A percentile compares a stretch with the other conserved stretches of the same genome.
Evolutionary conservation across 345 rosid species (phyloP).

Genomic region (Eucalyptus cladocalyx): DNA sequence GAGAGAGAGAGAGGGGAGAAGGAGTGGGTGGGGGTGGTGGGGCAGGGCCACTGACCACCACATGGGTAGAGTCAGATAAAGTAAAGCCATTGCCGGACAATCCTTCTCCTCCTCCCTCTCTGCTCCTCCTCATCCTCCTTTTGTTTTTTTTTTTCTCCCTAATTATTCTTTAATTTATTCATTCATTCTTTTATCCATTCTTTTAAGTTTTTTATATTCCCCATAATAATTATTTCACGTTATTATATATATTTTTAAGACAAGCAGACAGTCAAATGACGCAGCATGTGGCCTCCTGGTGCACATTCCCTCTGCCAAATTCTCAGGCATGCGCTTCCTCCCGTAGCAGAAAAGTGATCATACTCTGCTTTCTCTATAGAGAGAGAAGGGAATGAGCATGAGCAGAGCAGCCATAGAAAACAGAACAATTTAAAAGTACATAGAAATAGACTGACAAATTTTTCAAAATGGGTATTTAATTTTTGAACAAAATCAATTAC

Average conservation of each 20-base stretch:
- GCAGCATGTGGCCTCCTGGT: not conserved
- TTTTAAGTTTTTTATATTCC: not conserved
- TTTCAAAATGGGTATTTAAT: not conserved
- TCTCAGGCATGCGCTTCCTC: not conserved
- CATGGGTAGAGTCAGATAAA: slow-evolving; percentile 57
- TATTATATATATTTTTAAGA: too few relatives aligned
- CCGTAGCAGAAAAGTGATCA: not conserved
- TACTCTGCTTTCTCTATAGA: not conserved
- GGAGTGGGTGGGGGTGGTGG: slow-evolving; percentile 8
- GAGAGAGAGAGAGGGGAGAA: not conserved
- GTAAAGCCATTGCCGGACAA: slow-evolving; percentile 16
- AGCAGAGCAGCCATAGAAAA: not conserved
- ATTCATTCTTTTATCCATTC: not conserved
- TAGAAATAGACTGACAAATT: not conserved
- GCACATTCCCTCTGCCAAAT: not conserved
- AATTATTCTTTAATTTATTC: not conserved
- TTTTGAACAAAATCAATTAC: not conserved
- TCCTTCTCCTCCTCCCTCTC: not conserved
- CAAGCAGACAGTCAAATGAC: not conserved
- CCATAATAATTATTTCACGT: too few relatives aligned
- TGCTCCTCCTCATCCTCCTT: too few relatives aligned
- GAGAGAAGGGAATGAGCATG: not conserved
- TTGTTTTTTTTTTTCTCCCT: not conserved
- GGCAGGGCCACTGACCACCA: slow-evolving; percentile 51
- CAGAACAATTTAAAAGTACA: not conserved